These are phyloP conservation scores for Panaeolus cyanescens DNA, from an alignment of 768 basidiomycete species.

Conservation along the genomic window DNA sequence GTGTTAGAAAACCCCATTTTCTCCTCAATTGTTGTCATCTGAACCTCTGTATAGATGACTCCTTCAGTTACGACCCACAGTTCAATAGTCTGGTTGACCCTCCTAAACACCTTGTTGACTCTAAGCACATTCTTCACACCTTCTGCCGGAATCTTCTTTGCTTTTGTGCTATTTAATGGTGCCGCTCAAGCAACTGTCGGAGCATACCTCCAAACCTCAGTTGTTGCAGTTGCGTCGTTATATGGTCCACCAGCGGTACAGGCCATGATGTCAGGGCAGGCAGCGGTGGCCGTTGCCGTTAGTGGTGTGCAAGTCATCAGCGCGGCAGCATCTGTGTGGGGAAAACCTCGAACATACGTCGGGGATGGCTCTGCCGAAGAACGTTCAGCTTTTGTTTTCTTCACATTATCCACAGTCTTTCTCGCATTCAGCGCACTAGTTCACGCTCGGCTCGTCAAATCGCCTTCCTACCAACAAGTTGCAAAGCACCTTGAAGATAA, in stretches of 20 bases:
- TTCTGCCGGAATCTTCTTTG: slow-evolving; percentile 58
- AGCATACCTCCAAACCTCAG: slow-evolving; percentile 76
- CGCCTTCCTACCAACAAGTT: slow-evolving; percentile 59
- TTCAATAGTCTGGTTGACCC: slow-evolving; percentile 50
- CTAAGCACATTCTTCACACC: slow-evolving; percentile 64
- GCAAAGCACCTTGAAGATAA: slow-evolving; percentile 48
- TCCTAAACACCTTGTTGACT: slow-evolving; percentile 60
- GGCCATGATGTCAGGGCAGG: slow-evolving; percentile 81
- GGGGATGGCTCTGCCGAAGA: slow-evolving; percentile 56
- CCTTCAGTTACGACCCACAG: slow-evolving; percentile 58
- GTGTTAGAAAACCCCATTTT: slow-evolving; percentile 44
- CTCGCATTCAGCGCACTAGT: slow-evolving; percentile 54
- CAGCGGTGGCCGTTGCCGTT: slow-evolving; percentile 80
- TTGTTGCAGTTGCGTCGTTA: slow-evolving; percentile 79
- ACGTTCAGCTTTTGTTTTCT: slow-evolving; percentile 73
- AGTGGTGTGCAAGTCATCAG: slow-evolving; percentile 76
- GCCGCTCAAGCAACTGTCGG: slow-evolving; percentile 60
- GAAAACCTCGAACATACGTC: slow-evolving; percentile 32
- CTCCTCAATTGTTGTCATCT: slow-evolving; percentile 3
- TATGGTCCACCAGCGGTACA: slow-evolving; percentile 78
- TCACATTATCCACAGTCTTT: slow-evolving; percentile 68
- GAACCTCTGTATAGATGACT: slow-evolving; percentile 44
- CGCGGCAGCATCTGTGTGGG: slow-evolving; percentile 57
- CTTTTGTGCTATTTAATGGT: slow-evolving; percentile 65
- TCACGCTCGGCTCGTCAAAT: slow-evolving; percentile 57